Evolutionary conservation across 1,139 yeast species (phyloP), one percentile per base, ranked within the genome.

Genomic region (Zygoascus hellenicus): DNA sequence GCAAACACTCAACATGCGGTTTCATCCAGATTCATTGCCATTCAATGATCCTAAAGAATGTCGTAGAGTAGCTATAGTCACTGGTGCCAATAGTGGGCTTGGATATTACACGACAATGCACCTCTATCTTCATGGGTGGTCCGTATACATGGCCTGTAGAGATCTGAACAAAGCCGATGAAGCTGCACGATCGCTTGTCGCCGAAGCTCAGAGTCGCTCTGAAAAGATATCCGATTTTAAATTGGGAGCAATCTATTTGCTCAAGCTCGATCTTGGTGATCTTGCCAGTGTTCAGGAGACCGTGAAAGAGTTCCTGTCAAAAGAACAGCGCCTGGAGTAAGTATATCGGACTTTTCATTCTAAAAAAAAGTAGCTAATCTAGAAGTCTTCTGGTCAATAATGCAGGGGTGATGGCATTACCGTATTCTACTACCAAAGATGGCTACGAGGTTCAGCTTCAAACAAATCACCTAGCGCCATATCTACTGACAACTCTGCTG

Each of bases 351-450:
- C 11, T 28, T 9, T 11, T 19, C 17, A 17, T 19, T 5, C 2
- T 11, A 37, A 2, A 5, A 10, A 2, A 13, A 14, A 16, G 5
- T 17, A 19, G 16, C 33, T 38, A 29, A 38, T 17, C 2, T 10
- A n/a, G 16, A 32, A 32, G 86, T 61, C 63, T 87, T 22, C 71
- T 88, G 39, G 72, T 88, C 33, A 80, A 86, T 58, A 88, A 87
- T 62, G 94, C 96, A 0, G 95, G 95, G 1, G 80, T 84, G 2
- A 82, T 85, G 81, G 94, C 85, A 2, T 69, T 81, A 11, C 95
- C 95, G 0, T 78, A 71, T 59, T 70, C 76, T 13, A 56, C 69
- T 28, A 84, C 96, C 0, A 66, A 66, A 22, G 95, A 88, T 59
- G 81, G 81, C 5, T 84, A 83, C 59, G 96, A 89, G 62, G 74